A percentile compares a stretch with the other conserved stretches of the same genome.
These are phyloP conservation scores for Maudiozyma humilis DNA, from an alignment of 1,139 yeast species.

Conservation along the genomic window DNA sequence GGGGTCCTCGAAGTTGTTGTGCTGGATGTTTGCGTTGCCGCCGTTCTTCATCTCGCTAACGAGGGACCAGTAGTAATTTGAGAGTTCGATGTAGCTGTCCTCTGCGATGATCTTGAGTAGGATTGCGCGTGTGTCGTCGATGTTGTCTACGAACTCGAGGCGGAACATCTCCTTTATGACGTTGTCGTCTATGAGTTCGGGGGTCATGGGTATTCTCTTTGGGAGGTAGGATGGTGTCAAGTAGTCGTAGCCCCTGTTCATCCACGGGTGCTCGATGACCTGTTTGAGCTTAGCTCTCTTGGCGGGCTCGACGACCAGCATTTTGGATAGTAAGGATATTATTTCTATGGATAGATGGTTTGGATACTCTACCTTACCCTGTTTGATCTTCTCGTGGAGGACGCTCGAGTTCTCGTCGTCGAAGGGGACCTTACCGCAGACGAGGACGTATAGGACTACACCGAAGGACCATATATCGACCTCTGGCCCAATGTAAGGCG, in stretches of 20 bases:
- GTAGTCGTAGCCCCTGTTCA: constrained; percentile 78
- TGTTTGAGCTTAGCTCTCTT: constrained; percentile 75
- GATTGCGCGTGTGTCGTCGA: constrained; percentile 48
- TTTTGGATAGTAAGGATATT: constrained; percentile 69
- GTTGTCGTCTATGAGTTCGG: constrained; percentile 51
- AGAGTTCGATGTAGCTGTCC: constrained; percentile 50
- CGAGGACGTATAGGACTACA: constrained; percentile 85
- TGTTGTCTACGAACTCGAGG: constrained; percentile 67
- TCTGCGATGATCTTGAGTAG: constrained; percentile 55
- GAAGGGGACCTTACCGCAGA: constrained; percentile 96
- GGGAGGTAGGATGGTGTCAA: constrained; percentile 70
- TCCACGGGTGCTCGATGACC: constrained; percentile 89
- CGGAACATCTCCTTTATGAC: constrained; percentile 70
- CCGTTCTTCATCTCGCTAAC: constrained; percentile 10
- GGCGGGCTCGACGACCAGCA: constrained; percentile 84
- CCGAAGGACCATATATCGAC: constrained; percentile 99
- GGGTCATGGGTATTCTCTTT: constrained; percentile 63
- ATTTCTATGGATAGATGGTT: constrained; percentile 73
- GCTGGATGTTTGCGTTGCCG: constrained; percentile 1
- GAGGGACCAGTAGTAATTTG: constrained; percentile 23
- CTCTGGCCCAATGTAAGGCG: constrained; percentile 92
- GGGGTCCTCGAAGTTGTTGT: constrained; percentile 53
- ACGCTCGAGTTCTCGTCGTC: constrained; percentile 93
- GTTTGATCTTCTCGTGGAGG: constrained; percentile 86
- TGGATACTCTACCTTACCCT: constrained; percentile 91